Evolutionary conservation across 805 yeast species (phyloP).

Genomic region (Candida hungchunana): DNA sequence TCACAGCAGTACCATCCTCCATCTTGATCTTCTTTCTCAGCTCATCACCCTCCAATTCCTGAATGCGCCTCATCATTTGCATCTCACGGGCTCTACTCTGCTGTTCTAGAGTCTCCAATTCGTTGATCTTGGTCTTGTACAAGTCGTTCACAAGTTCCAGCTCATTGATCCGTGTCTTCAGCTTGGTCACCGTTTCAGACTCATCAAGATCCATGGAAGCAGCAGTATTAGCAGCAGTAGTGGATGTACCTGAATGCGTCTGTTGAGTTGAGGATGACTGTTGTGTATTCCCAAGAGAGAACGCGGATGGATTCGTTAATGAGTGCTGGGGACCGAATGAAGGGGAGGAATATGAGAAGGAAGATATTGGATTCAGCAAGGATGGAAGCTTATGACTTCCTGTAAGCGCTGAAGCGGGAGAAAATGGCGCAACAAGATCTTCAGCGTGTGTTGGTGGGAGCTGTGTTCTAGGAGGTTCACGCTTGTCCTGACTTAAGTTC

Average conservation of each 20-base stretch:
- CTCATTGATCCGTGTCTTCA: slow-evolving; percentile 79
- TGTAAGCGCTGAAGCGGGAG: slow-evolving; percentile 23
- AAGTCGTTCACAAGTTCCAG: slow-evolving; percentile 87
- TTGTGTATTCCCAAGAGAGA: slow-evolving; percentile 15
- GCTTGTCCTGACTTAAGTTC: slow-evolving; percentile 19
- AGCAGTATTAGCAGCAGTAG: slow-evolving; percentile 1
- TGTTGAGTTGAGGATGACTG: slow-evolving; percentile 1
- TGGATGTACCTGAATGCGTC: slow-evolving; percentile 1
- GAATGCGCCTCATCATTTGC: slow-evolving; percentile 12
- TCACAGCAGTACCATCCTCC: slow-evolving; percentile 13
- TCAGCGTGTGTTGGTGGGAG: slow-evolving; percentile 1
- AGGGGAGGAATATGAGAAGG: slow-evolving; percentile 34
- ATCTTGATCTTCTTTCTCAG: slow-evolving; percentile 19
- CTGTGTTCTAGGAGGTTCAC: slow-evolving; percentile 11
- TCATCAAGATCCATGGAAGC: slow-evolving; percentile 26
- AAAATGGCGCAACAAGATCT: slow-evolving; percentile 19
- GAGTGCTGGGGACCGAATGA: slow-evolving; percentile 43
- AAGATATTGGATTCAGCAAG: slow-evolving; percentile 19
- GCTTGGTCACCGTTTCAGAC: slow-evolving; percentile 27
- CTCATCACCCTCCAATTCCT: slow-evolving; percentile 12
- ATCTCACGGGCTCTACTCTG: slow-evolving; percentile 13
- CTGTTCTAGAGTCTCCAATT: slow-evolving; percentile 48
- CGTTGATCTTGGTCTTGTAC: slow-evolving; percentile 76
- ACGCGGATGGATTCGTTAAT: slow-evolving; percentile 26
- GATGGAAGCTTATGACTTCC: slow-evolving; percentile 19